A percentile compares a stretch with the other conserved stretches of the same genome.
Evolutionary conservation across 305 asterid species (phyloP).

Genomic region (Vinca major): DNA sequence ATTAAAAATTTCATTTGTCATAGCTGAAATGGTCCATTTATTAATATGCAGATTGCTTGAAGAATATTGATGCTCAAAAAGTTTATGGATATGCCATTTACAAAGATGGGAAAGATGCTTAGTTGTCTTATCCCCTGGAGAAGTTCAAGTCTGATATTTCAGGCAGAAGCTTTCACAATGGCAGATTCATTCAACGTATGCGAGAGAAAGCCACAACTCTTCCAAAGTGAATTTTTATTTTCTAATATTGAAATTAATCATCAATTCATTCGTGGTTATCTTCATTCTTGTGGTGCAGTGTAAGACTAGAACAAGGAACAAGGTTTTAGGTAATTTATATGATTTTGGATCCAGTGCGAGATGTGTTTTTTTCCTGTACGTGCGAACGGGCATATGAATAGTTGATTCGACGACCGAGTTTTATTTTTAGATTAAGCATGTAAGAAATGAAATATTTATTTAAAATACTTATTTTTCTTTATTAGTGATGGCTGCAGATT

Average conservation of each 20-base stretch:
- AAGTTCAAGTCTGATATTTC: slow-evolving; percentile 46
- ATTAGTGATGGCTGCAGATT: too few species aligned
- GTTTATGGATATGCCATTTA: slow-evolving; percentile 60
- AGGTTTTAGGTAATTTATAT: too few species aligned
- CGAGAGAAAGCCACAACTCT: slow-evolving; percentile 67
- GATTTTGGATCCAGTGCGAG: too few species aligned
- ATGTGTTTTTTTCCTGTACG: too few species aligned
- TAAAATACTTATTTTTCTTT: too few species aligned
- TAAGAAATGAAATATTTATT: too few species aligned
- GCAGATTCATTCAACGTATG: slow-evolving; percentile 72
- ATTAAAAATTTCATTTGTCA: background rate
- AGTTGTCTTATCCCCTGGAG: slow-evolving; percentile 62
- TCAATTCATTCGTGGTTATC: too few species aligned
- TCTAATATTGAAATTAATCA: background rate
- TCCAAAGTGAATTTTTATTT: slow-evolving; percentile 23
- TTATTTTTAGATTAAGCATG: too few species aligned
- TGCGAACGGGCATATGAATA: too few species aligned
- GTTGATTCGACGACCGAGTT: too few species aligned
- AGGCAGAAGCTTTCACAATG: slow-evolving; percentile 71
- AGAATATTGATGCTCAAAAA: slow-evolving; percentile 55
- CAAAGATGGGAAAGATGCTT: slow-evolving; percentile 50
- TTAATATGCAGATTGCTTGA: slow-evolving; percentile 43
- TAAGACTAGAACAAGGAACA: slow-evolving; percentile 66
- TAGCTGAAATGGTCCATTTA: background rate
- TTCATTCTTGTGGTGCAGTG: slow-evolving; percentile 31